Evolutionary conservation across 1,284 basidiomycete genomes (phyloP).

Genomic region (Thecaphora frezii): DNA sequence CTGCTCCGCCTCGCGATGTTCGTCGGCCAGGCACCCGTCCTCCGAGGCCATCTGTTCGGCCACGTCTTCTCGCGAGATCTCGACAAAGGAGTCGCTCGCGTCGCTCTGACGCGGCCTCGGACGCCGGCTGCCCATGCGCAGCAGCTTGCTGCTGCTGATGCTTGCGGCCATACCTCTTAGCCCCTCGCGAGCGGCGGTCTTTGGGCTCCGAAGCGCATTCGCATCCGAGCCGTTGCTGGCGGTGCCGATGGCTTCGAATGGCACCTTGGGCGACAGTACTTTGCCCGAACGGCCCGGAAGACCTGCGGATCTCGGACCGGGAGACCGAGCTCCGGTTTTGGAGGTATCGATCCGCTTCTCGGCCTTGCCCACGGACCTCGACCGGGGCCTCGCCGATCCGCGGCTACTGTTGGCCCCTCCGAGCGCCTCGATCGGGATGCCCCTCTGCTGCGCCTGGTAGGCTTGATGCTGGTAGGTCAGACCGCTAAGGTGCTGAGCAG

Average conservation of each 20-base stretch:
- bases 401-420: too few species aligned
- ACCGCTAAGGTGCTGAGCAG: not conserved
- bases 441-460: not conserved
- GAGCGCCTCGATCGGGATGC: not conserved
- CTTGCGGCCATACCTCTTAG: not conserved
- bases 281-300: not conserved
- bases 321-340: not conserved
- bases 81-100: not conserved
- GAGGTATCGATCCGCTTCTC: not conserved
- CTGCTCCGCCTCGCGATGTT: slow-evolving; percentile 22
- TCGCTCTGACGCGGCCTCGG: not conserved
- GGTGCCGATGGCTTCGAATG: slow-evolving; percentile 1
- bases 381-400: not conserved
- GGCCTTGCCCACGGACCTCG: not conserved
- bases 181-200: not conserved
- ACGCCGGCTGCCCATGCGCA: not conserved
- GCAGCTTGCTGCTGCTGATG: not conserved
- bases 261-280: not conserved
- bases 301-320: not conserved
- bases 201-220: not conserved
- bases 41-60: too few species aligned
- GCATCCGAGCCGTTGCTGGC: not conserved
- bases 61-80: not conserved
- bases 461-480: not conserved
- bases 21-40: slow-evolving; percentile 5